Percentiles rank a stretch among this genome's conserved stretches.
Conservation (phyloP, 257 asterid species). For the Schizonepeta tenuifolia region DNA sequence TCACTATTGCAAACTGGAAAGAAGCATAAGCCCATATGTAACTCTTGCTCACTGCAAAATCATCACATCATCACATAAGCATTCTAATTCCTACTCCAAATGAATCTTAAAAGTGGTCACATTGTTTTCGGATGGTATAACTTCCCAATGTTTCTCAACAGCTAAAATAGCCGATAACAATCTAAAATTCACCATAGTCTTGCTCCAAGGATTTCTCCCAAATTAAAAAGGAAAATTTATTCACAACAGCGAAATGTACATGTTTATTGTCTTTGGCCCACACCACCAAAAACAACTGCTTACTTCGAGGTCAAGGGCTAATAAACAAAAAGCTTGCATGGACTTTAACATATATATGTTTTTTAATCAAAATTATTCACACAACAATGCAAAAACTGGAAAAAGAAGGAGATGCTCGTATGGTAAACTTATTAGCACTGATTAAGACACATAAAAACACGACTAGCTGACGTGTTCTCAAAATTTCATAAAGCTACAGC, state of each 20-base stretch:
- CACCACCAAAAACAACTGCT: not conserved
- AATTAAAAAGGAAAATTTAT: not conserved
- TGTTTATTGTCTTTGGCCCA: not conserved
- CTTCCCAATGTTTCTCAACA: not conserved
- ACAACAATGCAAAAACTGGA: not conserved
- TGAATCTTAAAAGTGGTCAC: slow-evolving; percentile 10
- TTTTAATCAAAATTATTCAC: not conserved
- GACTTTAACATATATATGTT: too few species aligned
- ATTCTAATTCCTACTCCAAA: not conserved
- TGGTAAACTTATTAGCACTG: not conserved
- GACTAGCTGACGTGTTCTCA: not conserved
- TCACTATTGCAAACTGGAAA: slow-evolving; percentile 93
- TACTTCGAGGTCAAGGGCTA: not conserved
- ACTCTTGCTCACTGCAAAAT: slow-evolving; percentile 82
- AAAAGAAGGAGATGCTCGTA: not conserved
- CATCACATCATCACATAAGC: slow-evolving; percentile 20
- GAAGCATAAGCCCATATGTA: slow-evolving; percentile 98
- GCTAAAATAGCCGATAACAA: not conserved
- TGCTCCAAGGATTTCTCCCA: not conserved
- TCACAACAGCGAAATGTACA: too few species aligned
- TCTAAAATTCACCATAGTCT: not conserved
- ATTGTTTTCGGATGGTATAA: not conserved
- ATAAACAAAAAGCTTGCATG: not conserved
- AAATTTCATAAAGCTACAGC: too few species aligned
- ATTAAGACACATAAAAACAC: not conserved